phyloP scores from a whole-genome alignment of 345 rosid genomes.

The Populus ilicifolia region DNA sequence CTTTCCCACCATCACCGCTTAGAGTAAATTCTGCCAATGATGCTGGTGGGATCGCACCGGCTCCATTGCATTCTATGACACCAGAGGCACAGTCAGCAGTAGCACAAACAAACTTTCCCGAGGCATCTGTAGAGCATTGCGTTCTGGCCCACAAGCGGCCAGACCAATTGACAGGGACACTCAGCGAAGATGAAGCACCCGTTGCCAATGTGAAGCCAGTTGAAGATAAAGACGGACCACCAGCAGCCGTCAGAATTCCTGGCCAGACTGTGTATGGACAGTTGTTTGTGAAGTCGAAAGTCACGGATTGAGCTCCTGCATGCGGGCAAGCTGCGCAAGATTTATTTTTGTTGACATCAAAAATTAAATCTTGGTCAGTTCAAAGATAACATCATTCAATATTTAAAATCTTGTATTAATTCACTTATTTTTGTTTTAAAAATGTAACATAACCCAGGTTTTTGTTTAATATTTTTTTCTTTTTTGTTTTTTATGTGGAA shows the following conservation, averaged over 20 bases:
- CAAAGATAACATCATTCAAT: no score
- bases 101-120: conserved; percentile 34
- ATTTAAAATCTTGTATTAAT: no score
- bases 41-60: conserved; percentile 33
- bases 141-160: conserved; percentile 52
- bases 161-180: conserved; percentile 38
- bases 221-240: not conserved
- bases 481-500: no score
- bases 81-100: conserved; percentile 44
- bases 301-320: not conserved
- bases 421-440: no score
- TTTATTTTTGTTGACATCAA: no score
- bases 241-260: not conserved
- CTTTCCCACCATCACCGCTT: no score
- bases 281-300: not conserved
- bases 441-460: no score
- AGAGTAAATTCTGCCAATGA: no score
- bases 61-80: conserved; percentile 29
- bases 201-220: conserved; percentile 38
- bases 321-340: no score
- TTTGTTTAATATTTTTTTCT: no score
- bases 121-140: conserved; percentile 31
- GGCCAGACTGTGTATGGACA: not conserved
- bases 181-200: conserved; percentile 18
- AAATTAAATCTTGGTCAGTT: no score